Base-by-base conservation (phyloP, 352 stramenopile species). In the Poterioochromonas sp. region DNA sequence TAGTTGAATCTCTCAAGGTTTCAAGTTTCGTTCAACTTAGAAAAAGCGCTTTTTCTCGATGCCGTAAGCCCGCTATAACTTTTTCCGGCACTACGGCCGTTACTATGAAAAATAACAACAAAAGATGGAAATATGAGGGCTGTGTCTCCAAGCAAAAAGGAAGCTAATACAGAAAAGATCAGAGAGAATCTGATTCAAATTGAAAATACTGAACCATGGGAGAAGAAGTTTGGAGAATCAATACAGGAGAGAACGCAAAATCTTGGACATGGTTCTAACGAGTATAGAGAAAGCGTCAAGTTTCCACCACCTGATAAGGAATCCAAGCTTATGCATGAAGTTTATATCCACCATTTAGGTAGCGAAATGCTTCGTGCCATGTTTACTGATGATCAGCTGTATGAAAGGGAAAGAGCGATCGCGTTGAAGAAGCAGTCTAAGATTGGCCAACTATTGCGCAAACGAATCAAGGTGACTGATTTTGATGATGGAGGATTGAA, bases 401-500 rank as follows among this genome's bases (percentile, higher is more conserved):
- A 20, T 77, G 69, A 8, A 12, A 39, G 2, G 26, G 41, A 64
- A 77, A 40, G 18, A 29, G 47, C 11, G 37, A 11, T 71, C n/a
- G 47, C 47, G 12, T 35, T 68, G 58, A 37, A 64, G 32, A 58
- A 63, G 32, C 41, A 11, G 12, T 26, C 18, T 40, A 65, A 29
- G 41, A 29, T 37, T 26, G 22, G 8, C 18, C 77, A 71, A 64
- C 15, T 63, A 41, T 32, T 65, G 20, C 69, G 69, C 41, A 35
- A 43, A 41, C 3, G 39, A 32, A 35, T 77, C 35, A 60, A 64
- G 22, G 69, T 77, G 3, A 32, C 40, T n/a, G 69, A 77, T 44
- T 47, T 77, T 20, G 69, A 71, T 41, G 69, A 77, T 44, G 69
- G 41, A 22, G 69, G 69, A n/a, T 8, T 65, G 15, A n/a, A 8